Evolutionary conservation across 2,329 filamentous ascomycete genomes (phyloP), one percentile per base, ranked within the genome.

Genomic region (Ambrosiella cleistominuta): DNA sequence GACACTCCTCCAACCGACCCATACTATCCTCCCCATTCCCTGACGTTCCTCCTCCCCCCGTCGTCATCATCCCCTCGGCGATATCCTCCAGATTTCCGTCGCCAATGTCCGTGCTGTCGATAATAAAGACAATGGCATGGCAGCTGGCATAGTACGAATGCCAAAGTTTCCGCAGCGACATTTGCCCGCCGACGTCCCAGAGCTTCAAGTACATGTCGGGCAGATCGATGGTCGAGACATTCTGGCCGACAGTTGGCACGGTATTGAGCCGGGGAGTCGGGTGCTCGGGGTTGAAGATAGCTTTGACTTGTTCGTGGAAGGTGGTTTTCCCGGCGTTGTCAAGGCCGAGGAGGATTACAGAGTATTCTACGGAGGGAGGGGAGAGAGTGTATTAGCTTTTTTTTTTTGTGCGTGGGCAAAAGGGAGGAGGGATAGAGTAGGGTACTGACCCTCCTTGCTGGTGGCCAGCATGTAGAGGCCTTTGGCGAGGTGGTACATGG

Each of bases 241-340:
- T 97, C 70, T 97, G 93, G 63, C 93, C 93, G 65, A 97, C 91
- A 17, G 93, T 98, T 36, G 93, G 93, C 7, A 97, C 91, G 50
- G 91, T 96, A 69, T 93, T 90, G 64, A 74, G 81, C 72, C 77
- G 90, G 66, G 74, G 86, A 69, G 73, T 79, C 57, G 74, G 78
- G 59, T 72, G 73, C 62, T 76, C 75, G 50, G 81, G 76, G 62
- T 82, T 77, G 76, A 88, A 95, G 67, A 94, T 78, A 57, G 88
- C 81, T 73, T 95, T 96, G 70, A 97, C 88, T 70, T 96, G 90
- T 68, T 94, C 88, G 71, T 96, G 89, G 68, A 97, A 90, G 35
- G 93, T 97, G 45, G 93, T 97, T 76, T 97, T 97, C 70, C 93
- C 93, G 61, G 93, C 93, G 69, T 97, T 97, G 76, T 97, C 93